Evolutionary conservation across 225 moss, liverwort and hornwort species (phyloP).

Genomic region (Neckera pumila): DNA sequence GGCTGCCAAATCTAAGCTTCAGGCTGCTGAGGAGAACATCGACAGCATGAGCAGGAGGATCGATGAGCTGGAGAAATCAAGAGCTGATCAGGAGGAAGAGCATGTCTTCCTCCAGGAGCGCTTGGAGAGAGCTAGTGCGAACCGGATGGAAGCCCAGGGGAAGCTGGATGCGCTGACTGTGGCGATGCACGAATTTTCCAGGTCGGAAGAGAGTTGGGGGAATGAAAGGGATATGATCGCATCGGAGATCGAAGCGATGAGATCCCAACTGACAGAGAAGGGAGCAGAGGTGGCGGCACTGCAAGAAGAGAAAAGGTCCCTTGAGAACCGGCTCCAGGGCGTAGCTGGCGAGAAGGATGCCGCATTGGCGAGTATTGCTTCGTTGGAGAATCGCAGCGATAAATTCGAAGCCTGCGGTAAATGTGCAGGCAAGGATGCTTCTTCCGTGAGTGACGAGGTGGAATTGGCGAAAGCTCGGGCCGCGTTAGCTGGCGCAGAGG

Average conservation of each 20-base stretch:
- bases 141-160: constrained; percentile 16
- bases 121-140: constrained; percentile 10
- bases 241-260: constrained; percentile 10
- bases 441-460: constrained; percentile 12
- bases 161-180: constrained; percentile 37
- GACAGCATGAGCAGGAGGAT: constrained; percentile 21
- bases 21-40: constrained; percentile 14
- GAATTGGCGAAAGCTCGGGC: constrained; percentile 39
- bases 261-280: constrained; percentile 6
- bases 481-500: constrained; percentile 42
- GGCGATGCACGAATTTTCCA: constrained; percentile 31
- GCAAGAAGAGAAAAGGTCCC: constrained; percentile 2
- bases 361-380: not conserved
- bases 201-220: constrained; percentile 26
- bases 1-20: not conserved
- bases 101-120: not conserved
- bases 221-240: constrained; percentile 3
- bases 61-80: constrained; percentile 8
- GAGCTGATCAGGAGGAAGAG: constrained; percentile 20
- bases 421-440: not conserved
- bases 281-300: not conserved
- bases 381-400: not conserved
- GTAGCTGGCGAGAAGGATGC: constrained; percentile 7
- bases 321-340: constrained; percentile 8
- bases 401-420: not conserved